These are phyloP conservation scores for Ustanciosporium gigantosporum DNA, from an alignment of 1,284 basidiomycete genomes.

Conservation along the genomic window DNA sequence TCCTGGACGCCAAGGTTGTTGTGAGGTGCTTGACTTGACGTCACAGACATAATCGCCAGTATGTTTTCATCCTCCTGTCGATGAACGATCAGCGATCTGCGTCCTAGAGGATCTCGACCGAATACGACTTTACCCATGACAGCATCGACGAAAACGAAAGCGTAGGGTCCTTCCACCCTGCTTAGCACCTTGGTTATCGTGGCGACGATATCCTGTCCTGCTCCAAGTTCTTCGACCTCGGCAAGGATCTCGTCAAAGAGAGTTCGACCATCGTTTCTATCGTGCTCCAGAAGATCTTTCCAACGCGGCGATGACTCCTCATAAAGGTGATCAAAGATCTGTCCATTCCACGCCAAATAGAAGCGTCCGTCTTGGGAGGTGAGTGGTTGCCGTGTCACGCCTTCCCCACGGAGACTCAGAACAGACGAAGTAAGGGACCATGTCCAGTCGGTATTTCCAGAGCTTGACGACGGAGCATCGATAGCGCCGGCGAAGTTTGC, in stretches of 20 bases:
- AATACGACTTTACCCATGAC: constrained; percentile 68
- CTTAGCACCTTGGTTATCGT: constrained; percentile 5
- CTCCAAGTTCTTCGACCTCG: neutral
- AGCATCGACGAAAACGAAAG: constrained; percentile 48
- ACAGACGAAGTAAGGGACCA: constrained; percentile 25
- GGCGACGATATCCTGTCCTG: neutral
- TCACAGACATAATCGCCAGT: constrained; percentile 63
- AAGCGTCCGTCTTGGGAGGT: constrained; percentile 2
- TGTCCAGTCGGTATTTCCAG: neutral
- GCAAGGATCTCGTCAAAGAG: constrained; percentile 28
- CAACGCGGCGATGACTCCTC: constrained; percentile 1
- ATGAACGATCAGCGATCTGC: constrained; percentile 77
- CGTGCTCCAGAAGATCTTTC: constrained; percentile 6
- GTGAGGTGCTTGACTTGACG: constrained; percentile 64
- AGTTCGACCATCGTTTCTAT: constrained; percentile 39
- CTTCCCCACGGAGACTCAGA: constrained; percentile 47
- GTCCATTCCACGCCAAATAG: constrained; percentile 53
- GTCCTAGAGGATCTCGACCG: constrained; percentile 84
- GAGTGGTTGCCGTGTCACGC: constrained; percentile 38
- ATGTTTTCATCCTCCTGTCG: constrained; percentile 65
- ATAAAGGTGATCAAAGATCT: constrained; percentile 49
- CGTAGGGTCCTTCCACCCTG: constrained; percentile 52
- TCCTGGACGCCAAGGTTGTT: constrained; percentile 66
- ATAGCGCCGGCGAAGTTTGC: neutral
- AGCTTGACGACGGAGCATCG: neutral